Percentiles rank a stretch among this genome's conserved stretches.
phyloP scores from a whole-genome alignment of 495 filamentous ascomycete genomes.

The Penicillium lividum region DNA sequence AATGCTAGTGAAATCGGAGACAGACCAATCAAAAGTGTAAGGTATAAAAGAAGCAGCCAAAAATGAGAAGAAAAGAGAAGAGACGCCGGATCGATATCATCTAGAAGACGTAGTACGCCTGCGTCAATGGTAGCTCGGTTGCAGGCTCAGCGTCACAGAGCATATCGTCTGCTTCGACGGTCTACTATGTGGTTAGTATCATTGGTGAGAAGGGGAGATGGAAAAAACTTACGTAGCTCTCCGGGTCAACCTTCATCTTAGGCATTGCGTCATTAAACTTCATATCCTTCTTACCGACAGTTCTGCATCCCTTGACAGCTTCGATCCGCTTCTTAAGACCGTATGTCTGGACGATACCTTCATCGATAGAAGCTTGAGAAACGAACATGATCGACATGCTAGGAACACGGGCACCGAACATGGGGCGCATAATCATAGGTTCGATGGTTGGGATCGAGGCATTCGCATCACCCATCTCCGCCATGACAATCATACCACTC shows the following conservation, averaged over 20 bases:
- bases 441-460: conserved; percentile 90
- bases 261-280: conserved; percentile 88
- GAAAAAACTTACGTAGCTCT: conserved; percentile 64
- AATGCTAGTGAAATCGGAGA: conserved; percentile 9
- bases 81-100: too few relatives aligned
- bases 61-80: conserved; percentile 8
- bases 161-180: conserved; percentile 83
- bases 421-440: conserved; percentile 80
- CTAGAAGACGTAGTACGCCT: conserved; percentile 79
- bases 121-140: conserved; percentile 71
- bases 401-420: conserved; percentile 80
- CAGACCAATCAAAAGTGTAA: neutral
- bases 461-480: conserved; percentile 96
- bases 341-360: conserved; percentile 67
- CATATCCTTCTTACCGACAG: conserved; percentile 87
- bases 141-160: conserved; percentile 77
- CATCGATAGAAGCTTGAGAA: conserved; percentile 66
- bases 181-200: conserved; percentile 22
- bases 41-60: neutral
- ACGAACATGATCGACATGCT: conserved; percentile 80
- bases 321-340: conserved; percentile 79
- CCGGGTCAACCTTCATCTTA: conserved; percentile 91
- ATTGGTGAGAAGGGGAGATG: neutral
- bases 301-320: conserved; percentile 76
- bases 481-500: conserved; percentile 81